Conservation (phyloP, 257 asterid genomes). For the Solanum lycopersicoides region DNA sequence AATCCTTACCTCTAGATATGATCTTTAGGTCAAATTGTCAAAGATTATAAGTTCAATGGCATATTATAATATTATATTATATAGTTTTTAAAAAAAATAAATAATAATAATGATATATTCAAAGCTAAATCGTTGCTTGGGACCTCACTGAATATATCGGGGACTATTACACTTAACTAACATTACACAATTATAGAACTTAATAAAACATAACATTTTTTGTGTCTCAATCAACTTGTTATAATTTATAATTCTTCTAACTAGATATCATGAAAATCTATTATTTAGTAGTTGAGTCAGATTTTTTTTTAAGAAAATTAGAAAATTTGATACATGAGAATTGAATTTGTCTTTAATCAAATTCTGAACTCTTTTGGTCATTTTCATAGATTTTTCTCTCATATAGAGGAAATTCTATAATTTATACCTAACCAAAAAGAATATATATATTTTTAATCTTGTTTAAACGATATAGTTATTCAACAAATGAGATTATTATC, state of each 20-base stretch:
- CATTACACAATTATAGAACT: not conserved
- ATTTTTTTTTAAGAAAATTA: not conserved
- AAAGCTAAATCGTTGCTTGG: conserved; percentile 6
- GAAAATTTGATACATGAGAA: not conserved
- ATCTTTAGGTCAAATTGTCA: conserved; percentile 10
- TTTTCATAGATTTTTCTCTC: not conserved
- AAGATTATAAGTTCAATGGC: conserved; percentile 12
- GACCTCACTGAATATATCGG: not conserved
- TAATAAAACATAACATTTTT: not conserved
- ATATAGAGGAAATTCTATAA: not conserved
- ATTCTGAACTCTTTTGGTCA: not conserved
- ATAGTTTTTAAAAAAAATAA: not conserved
- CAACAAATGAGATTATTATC: no score
- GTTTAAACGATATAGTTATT: not conserved
- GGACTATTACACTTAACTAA: not conserved
- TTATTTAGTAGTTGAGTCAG: not conserved
- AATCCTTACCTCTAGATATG: not conserved
- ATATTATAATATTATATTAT: no score
- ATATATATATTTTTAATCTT: not conserved
- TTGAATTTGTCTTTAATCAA: not conserved
- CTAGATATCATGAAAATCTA: not conserved
- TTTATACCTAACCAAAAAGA: not conserved
- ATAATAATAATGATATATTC: not conserved
- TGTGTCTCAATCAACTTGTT: not conserved
- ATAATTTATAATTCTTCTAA: not conserved